Base-by-base conservation (phyloP, 2,329 filamentous ascomycete species). In the Coniella vitis region DNA sequence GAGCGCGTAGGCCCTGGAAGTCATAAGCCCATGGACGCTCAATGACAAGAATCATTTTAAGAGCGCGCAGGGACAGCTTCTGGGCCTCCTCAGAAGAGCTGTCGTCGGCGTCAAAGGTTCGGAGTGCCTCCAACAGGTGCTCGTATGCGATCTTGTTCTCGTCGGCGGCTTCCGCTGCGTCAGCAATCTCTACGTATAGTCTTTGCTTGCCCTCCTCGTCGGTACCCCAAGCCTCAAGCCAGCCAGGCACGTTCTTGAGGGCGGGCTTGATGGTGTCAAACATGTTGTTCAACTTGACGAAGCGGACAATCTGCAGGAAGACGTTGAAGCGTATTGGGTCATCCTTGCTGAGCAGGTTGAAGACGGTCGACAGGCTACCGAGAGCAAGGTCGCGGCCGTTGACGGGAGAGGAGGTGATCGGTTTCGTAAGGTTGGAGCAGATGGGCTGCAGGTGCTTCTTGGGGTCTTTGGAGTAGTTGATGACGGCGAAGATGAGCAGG, bases 341-440 rank as follows among this genome's bases (percentile, higher is more conserved):
- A 62, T 83, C 75, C 54, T 83, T 72, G 58, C 83, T 72, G 58
- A 97, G 79, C 57, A 94, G 85, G 78, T 98, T 98, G 84, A 97
- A 98, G 63, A 98, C 83, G 60, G 90, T 96, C 64, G 88, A 90
- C 59, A 98, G 81, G 60, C 93, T 86, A 58, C 89, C 90, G 59
- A 97, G 84, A 56, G 90, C 89, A 57, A 98, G 80, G 43, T 86
- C 85, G 55, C 86, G 77, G 59, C 90, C 89, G 72, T 95, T 90
- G 59, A 84, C 75, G 47, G 90, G 87, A 44, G 91, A 95, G 54
- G 87, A 87, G 54, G 84, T 81, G 64, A 97, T 82, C 56, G 93
- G 91, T 67, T 88, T 86, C 57, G 82, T 81, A 63, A 98, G 87
- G 72, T 94, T 91, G 62, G 83, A 77, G 81, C 93, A 97, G 62